Evolutionary conservation across 108 stramenopile genomes (phyloP), one percentile per base, ranked within the genome.

Genomic region (Skeletonema marinoi): DNA sequence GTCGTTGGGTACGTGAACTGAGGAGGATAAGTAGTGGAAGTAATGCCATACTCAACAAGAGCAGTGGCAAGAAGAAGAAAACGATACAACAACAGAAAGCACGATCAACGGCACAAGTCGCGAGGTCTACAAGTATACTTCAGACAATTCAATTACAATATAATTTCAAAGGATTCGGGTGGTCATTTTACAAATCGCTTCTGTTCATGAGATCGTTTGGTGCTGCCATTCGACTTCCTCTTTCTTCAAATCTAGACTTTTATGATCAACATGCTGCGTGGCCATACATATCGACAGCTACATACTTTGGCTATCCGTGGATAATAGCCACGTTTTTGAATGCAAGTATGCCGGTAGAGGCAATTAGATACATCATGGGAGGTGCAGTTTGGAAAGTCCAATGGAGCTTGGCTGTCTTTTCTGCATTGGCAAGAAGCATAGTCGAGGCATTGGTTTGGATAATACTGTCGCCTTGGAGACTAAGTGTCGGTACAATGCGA

Each of bases 141-240:
- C 67, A 65, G 25, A 35, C 56, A 0, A 61, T 91, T 1, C 74
- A 63, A 30, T 86, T 89, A 56, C 85, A 87, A 54, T 94, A 72
- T 68, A 92, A 88, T 56, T 94, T 92, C 74, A 92, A 92, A 77
- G 93, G 93, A 10, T 88, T 88, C n/a, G 88, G 89, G 2, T 73
- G 84, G 61, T 66, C 81, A 10, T 71, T 94, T 17, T 87, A 81
- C 74, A 94, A 94, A 76, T 89, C 89, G 14, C 68, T 94, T 1
- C n/a, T 90, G 10, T 80, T 74, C 30, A 67, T 68, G 29, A 50
- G 72, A 56, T 80, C 83, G 32, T 64, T 86, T 60, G 93, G 93
- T 12, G 60, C 89, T 2, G 73, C 88, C 1, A 60, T 94, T 66
- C 80, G 93, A 9, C 10, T 92, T 8, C 93, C 93, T 0, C 61